Percentiles rank a stretch among this genome's conserved stretches.
Evolutionary conservation across 371 early-diverging fungal genomes (phyloP).

Genomic region (Syncephalastrum sp.): DNA sequence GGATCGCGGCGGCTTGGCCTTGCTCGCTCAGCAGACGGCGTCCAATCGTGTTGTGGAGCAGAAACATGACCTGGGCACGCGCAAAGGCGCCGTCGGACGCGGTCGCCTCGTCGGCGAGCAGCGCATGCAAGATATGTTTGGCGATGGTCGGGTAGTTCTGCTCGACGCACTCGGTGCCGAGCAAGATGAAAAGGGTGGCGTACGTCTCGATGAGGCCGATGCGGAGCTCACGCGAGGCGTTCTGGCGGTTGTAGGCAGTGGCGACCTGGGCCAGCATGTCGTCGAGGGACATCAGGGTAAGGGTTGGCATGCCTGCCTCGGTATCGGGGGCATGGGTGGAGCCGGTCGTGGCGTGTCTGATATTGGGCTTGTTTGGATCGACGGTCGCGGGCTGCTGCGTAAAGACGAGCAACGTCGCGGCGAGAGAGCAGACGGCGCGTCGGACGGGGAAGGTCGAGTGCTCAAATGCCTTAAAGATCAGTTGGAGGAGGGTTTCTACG

Average conservation of each 20-base stretch:
- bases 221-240: conserved; percentile 68
- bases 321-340: conserved; percentile 8
- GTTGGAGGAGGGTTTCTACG: conserved; percentile 57
- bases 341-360: conserved; percentile 47
- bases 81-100: conserved; percentile 62
- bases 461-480: conserved; percentile 69
- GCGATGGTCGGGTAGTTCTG: conserved; percentile 69
- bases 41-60: conserved; percentile 78
- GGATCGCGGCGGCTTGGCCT: conserved; percentile 77
- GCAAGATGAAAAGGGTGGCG: conserved; percentile 66
- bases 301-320: conserved; percentile 18
- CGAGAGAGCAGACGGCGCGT: conserved; percentile 60
- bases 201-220: conserved; percentile 84
- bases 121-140: conserved; percentile 66
- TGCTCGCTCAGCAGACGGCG: conserved; percentile 72
- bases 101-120: conserved; percentile 35
- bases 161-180: conserved; percentile 77
- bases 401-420: conserved; percentile 59
- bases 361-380: conserved; percentile 37
- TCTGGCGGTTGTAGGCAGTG: conserved; percentile 54
- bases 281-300: conserved; percentile 52
- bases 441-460: conserved; percentile 65
- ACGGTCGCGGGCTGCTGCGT: conserved; percentile 48
- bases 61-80: conserved; percentile 65
- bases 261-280: conserved; percentile 73